Conservation (phyloP, 1,284 basidiomycete species). For the Irpex lacteus region DNA sequence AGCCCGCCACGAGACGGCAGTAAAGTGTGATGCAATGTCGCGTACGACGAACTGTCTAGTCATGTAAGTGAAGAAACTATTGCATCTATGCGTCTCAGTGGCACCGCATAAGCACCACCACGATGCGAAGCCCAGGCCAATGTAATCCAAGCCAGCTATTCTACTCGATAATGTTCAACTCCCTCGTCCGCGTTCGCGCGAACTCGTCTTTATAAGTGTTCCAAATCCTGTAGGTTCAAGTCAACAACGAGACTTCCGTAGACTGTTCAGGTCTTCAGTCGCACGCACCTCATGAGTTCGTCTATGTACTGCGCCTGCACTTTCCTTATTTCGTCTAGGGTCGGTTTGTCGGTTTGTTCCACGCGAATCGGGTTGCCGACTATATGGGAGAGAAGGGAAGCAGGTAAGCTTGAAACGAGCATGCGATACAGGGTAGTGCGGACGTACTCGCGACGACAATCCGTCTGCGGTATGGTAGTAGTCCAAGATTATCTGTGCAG, state of each 20-base stretch:
- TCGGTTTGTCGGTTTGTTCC: conserved; percentile 75
- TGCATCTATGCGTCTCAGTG: too few relatives aligned
- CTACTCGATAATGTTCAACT: conserved; percentile 72
- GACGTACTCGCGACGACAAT: conserved; percentile 92
- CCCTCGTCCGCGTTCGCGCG: conserved; percentile 69
- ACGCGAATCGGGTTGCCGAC: conserved; percentile 90
- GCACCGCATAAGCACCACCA: too few relatives aligned
- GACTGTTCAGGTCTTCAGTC: not conserved
- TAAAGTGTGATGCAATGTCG: too few relatives aligned
- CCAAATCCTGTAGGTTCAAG: conserved; percentile 70
- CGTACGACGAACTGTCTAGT: too few relatives aligned
- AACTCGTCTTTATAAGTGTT: conserved; percentile 90
- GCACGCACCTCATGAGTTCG: conserved; percentile 79
- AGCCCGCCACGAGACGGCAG: too few relatives aligned
- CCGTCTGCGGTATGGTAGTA: conserved; percentile 92
- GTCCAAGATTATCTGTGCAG: conserved; percentile 74
- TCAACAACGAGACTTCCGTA: too few relatives aligned
- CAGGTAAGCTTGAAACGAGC: not conserved
- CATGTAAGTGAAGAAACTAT: too few relatives aligned
- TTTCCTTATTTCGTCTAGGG: conserved; percentile 75
- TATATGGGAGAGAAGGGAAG: conserved; percentile 25
- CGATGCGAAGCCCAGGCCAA: too few relatives aligned
- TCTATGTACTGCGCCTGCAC: conserved; percentile 89
- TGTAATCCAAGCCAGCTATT: not conserved
- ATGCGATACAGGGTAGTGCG: not conserved